Base-by-base conservation (phyloP, 2,329 filamentous ascomycete species). In the Teratosphaeria zuluensis region DNA sequence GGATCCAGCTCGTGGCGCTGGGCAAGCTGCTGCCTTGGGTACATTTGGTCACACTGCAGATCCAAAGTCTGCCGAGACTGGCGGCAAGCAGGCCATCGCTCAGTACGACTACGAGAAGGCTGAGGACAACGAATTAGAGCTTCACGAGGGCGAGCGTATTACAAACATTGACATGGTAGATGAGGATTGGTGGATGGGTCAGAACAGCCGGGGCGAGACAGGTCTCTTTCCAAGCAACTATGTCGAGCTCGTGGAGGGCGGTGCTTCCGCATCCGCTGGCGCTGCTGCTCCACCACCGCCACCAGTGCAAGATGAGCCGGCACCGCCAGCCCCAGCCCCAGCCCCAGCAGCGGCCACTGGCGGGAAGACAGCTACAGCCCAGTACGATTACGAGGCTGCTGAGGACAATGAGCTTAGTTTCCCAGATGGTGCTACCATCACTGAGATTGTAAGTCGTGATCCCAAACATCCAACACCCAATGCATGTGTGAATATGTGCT, bases 181-280 rank as follows among this genome's bases (percentile, higher is more conserved):
- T 67, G 88, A 95, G 56, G 92, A 99, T 72, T 99, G 94, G 94
- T 99, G 94, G 94, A 88, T 96, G 83, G 94, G 95, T 51, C 89
- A 88, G 65, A 99, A 97, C 77, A 77, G 81, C 24, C 81, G 80
- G 62, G 94, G 94, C 66, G 90, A 96, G 74, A 86, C 81, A 59
- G 94, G 94, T 54, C 80, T 99, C 38, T 97, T 99, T 80, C 94
- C 94, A 4, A 94, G 90, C 77, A 97, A 96, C 79, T 99, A 99
- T 65, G 92, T 99, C 56, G 91, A 96, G 73, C 74, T 96, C 24
- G 80, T 94, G 38, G 86, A 88, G 42, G 73, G 72, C 38, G 70
- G 65, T 48, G 72, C 46, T 66, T 68, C 58, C 62, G 67, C 46
- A 66, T 68, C 58, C 62, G 67, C 73, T 53, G 71, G 74, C 60